These are phyloP conservation scores for Entelexis paramagnoliae DNA, from an alignment of 1,139 yeast genomes.

Conservation along the genomic window DNA sequence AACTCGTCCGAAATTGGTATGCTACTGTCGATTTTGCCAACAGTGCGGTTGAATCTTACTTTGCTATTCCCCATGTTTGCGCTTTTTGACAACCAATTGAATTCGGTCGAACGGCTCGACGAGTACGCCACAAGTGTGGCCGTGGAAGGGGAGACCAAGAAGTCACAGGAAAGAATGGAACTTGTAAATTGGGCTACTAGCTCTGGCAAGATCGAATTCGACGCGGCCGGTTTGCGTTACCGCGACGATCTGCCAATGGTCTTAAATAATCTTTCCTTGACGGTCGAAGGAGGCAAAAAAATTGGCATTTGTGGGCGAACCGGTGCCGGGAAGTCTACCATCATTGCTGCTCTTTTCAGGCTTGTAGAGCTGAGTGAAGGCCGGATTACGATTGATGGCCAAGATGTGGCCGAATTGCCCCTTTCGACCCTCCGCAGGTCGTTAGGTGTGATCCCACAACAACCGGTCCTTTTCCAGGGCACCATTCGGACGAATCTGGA, in stretches of 20 bases:
- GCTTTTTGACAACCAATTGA: conserved; percentile 69
- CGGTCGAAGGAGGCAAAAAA: conserved; percentile 44
- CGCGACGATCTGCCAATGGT: conserved; percentile 68
- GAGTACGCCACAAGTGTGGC: conserved; percentile 61
- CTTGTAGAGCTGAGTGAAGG: conserved; percentile 47
- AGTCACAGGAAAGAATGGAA: conserved; percentile 38
- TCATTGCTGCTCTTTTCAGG: conserved; percentile 55
- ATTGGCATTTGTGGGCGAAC: conserved; percentile 71
- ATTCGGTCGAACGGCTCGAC: conserved; percentile 66
- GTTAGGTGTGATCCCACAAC: conserved; percentile 64
- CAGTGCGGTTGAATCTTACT: conserved; percentile 16
- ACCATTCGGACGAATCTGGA: conserved; percentile 56
- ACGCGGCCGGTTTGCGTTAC: conserved; percentile 53
- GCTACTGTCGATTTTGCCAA: conserved; percentile 42
- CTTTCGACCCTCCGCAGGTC: conserved; percentile 46
- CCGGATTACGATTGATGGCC: conserved; percentile 44
- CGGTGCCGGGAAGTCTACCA: conserved; percentile 67
- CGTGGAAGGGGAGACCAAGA: conserved; percentile 43
- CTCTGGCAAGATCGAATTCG: conserved; percentile 46
- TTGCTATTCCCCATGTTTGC: conserved; percentile 34
- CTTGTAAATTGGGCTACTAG: conserved; percentile 55
- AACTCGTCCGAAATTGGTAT: conserved; percentile 61
- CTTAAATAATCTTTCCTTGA: conserved; percentile 43
- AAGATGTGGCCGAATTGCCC: conserved; percentile 48
- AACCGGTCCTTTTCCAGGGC: conserved; percentile 61